Conservation (phyloP, 768 basidiomycete genomes). For the Tylopilus sp. region DNA sequence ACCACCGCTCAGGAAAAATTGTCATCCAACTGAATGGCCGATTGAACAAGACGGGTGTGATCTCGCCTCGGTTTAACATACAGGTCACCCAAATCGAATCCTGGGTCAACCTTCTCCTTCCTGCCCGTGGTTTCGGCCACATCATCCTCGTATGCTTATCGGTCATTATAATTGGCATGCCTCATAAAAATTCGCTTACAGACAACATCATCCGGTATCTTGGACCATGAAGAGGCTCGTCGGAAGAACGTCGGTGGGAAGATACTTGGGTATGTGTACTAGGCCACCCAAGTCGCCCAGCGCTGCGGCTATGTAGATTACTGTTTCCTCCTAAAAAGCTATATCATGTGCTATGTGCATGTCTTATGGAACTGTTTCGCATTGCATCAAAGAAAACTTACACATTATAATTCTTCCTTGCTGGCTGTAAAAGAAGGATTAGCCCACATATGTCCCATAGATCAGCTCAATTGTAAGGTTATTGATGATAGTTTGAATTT, state of each 20-base stretch:
- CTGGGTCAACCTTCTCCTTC: conserved; percentile 96
- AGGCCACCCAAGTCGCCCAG: conserved; percentile 30
- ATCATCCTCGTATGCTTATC: conserved; percentile 77
- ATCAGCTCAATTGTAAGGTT: too few species aligned
- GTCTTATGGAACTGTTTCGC: not conserved
- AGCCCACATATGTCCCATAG: too few species aligned
- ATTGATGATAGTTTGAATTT: too few species aligned
- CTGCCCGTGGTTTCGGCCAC: conserved; percentile 93
- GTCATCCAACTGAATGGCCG: conserved; percentile 98
- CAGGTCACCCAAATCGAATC: conserved; percentile 88
- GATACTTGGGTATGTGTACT: conserved; percentile 90
- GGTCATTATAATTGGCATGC: not conserved
- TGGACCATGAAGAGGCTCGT: conserved; percentile 98
- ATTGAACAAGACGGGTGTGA: conserved; percentile 99
- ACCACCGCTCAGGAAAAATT: conserved; percentile 97
- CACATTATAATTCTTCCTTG: too few species aligned
- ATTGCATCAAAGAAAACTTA: too few species aligned
- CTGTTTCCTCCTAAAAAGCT: conserved; percentile 13
- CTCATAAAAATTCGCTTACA: conserved; percentile 26
- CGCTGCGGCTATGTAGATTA: conserved; percentile 22
- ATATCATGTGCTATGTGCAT: not conserved
- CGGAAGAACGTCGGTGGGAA: conserved; percentile 98
- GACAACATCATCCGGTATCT: conserved; percentile 97
- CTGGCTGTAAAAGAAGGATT: too few species aligned
- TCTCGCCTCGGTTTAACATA: conserved; percentile 98